Percentiles rank a stretch among this genome's conserved stretches.
Conservation (phyloP, 1,284 basidiomycete genomes). For the Sanghuangporus weigelae region DNA sequence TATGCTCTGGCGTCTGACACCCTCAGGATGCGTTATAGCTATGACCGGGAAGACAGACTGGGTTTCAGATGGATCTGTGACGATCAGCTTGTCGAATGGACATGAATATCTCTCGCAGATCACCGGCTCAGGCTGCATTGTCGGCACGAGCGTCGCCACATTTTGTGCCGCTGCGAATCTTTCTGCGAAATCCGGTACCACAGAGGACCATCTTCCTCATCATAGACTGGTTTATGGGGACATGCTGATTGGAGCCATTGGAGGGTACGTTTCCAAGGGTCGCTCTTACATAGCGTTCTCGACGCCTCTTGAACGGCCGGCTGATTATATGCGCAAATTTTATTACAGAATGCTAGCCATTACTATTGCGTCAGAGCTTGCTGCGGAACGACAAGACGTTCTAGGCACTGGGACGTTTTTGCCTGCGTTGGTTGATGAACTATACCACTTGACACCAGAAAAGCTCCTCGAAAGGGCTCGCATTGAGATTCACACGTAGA, state of each 20-base stretch:
- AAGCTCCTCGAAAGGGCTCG: constrained; percentile 45
- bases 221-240: constrained; percentile 53
- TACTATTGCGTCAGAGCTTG: constrained; percentile 81
- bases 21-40: constrained; percentile 71
- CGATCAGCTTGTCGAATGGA: constrained; percentile 74
- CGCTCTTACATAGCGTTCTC: not conserved
- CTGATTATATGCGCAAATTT: not conserved
- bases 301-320: not conserved
- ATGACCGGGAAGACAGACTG: constrained; percentile 85
- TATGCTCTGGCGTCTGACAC: not conserved
- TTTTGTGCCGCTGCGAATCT: constrained; percentile 71
- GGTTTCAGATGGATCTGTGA: constrained; percentile 75
- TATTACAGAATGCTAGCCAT: constrained; percentile 65
- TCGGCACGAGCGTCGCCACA: constrained; percentile 71
- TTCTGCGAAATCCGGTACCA: constrained; percentile 20
- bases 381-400: constrained; percentile 65
- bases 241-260: constrained; percentile 69
- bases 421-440: constrained; percentile 79
- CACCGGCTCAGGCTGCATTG: constrained; percentile 89
- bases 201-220: constrained; percentile 27
- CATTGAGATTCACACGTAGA: constrained; percentile 34
- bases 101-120: constrained; percentile 72
- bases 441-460: constrained; percentile 60
- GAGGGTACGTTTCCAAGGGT: constrained; percentile 51
- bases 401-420: constrained; percentile 86